phyloP scores from a whole-genome alignment of 2,329 filamentous ascomycete genomes.

The Botrytis fabae region DNA sequence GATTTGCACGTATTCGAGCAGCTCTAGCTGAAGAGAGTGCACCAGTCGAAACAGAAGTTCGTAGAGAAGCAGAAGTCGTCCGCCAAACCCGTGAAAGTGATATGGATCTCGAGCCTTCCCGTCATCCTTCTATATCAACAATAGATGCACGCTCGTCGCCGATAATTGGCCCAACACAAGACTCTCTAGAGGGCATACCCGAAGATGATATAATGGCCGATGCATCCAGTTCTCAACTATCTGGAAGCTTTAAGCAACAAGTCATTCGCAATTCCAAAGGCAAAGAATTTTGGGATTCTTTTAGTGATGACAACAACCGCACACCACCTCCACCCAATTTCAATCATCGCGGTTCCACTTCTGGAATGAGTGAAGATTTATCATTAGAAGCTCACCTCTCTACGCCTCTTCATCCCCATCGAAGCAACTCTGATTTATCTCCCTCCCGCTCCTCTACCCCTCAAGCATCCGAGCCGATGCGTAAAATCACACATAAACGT shows the following conservation, averaged over 20 bases:
- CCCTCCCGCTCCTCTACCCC: slow-evolving; percentile 40
- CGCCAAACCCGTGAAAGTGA: slow-evolving; percentile 93
- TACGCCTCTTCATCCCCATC: slow-evolving; percentile 36
- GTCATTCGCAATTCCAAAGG: slow-evolving; percentile 71
- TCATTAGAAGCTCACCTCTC: slow-evolving; percentile 41
- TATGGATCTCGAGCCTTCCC: slow-evolving; percentile 56
- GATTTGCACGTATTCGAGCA: slow-evolving; percentile 88
- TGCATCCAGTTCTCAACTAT: slow-evolving; percentile 43
- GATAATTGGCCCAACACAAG: slow-evolving; percentile 56
- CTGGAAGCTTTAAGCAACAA: slow-evolving; percentile 74
- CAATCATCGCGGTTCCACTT: slow-evolving; percentile 59
- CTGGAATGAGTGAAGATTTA: slow-evolving; percentile 67
- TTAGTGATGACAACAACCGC: slow-evolving; percentile 65
- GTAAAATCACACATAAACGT: slow-evolving; percentile 79
- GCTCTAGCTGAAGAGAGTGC: slow-evolving; percentile 85
- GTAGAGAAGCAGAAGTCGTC: slow-evolving; percentile 91
- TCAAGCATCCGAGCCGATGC: slow-evolving; percentile 68
- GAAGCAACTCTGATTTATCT: slow-evolving; percentile 32
- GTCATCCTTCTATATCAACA: slow-evolving; percentile 50
- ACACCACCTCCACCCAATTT: slow-evolving; percentile 54
- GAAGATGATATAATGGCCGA: slow-evolving; percentile 70
- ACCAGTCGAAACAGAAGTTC: slow-evolving; percentile 84
- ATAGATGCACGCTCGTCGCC: slow-evolving; percentile 62
- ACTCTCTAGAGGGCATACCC: slow-evolving; percentile 68
- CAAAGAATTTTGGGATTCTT: slow-evolving; percentile 75